These are phyloP conservation scores for Penicillium arizonense DNA, from an alignment of 495 filamentous ascomycete genomes.

Conservation along the genomic window DNA sequence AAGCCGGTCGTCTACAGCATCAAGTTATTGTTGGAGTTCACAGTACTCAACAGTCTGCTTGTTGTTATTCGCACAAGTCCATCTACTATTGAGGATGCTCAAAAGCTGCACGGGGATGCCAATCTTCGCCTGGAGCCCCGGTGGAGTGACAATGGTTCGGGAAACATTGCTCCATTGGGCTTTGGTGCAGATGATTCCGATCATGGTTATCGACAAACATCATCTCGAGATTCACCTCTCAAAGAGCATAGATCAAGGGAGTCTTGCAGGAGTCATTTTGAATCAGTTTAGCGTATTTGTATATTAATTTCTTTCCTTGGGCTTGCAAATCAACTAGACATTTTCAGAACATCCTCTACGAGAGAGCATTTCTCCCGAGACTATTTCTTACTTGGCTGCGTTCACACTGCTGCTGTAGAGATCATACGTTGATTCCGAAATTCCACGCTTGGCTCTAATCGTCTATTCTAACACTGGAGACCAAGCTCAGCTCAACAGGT, in stretches of 20 bases:
- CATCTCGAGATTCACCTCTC: not conserved
- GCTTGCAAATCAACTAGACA: not conserved
- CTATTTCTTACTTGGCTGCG: too few species aligned
- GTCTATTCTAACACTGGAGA: too few species aligned
- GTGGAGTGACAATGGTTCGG: slow-evolving; percentile 10
- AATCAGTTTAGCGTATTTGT: not conserved
- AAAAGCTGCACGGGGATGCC: not conserved
- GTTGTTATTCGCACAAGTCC: slow-evolving; percentile 13
- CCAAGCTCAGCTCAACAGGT: too few species aligned
- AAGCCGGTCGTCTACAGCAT: slow-evolving; percentile 47
- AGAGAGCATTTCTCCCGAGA: too few species aligned
- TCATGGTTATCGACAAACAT: not conserved
- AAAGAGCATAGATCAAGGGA: not conserved
- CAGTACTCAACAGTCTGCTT: slow-evolving; percentile 47
- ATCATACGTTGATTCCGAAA: too few species aligned
- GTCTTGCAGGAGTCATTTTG: not conserved
- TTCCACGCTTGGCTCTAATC: too few species aligned
- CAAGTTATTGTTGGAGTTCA: slow-evolving; percentile 54
- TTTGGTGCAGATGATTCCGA: not conserved
- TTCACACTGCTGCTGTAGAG: too few species aligned
- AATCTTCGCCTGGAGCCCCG: slow-evolving; percentile 10
- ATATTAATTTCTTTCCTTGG: not conserved
- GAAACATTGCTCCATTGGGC: not conserved
- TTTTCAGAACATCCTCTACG: too few species aligned
- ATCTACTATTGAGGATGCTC: slow-evolving; percentile 8